These are phyloP conservation scores for Gloeopeniophorella convolvens DNA, from an alignment of 768 basidiomycete genomes.

Conservation along the genomic window DNA sequence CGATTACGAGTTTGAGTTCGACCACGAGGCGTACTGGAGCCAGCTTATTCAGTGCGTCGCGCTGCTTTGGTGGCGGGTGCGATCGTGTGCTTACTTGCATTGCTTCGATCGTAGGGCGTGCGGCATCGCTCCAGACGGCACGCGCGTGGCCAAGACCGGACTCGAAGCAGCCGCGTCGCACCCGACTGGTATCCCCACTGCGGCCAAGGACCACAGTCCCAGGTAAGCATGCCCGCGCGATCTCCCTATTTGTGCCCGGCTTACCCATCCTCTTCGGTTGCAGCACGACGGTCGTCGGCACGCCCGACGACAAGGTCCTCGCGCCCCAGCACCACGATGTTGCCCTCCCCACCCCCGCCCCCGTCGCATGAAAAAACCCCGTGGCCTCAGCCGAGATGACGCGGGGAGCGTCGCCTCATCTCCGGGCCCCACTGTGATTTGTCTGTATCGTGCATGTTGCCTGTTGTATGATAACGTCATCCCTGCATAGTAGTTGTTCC, in stretches of 20 bases:
- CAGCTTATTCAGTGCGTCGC: slow-evolving; percentile 65
- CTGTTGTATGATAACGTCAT: too few relatives aligned
- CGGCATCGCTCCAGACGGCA: slow-evolving; percentile 29
- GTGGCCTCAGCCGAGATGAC: too few relatives aligned
- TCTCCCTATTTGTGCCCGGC: too few relatives aligned
- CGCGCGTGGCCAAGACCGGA: slow-evolving; percentile 15
- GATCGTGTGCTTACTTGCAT: too few relatives aligned
- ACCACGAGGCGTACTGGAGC: slow-evolving; percentile 71
- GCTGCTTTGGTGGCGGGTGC: too few relatives aligned
- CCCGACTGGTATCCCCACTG: slow-evolving; percentile 1
- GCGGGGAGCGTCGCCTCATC: too few relatives aligned
- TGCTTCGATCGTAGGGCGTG: slow-evolving; percentile 21
- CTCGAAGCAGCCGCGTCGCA: background rate
- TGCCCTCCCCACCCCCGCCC: too few relatives aligned
- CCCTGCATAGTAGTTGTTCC: too few relatives aligned
- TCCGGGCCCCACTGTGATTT: too few relatives aligned
- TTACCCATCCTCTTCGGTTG: background rate
- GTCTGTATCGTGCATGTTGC: too few relatives aligned
- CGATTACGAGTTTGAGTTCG: slow-evolving; percentile 64
- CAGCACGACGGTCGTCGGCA: slow-evolving; percentile 11
- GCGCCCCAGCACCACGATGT: background rate
- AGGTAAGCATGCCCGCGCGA: slow-evolving; percentile 6
- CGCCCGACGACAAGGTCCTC: slow-evolving; percentile 10
- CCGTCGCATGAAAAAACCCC: too few relatives aligned
- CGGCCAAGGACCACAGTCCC: slow-evolving; percentile 3